Base-by-base conservation (phyloP, 306 rosid species). In the Pterocarpus macrocarpus region DNA sequence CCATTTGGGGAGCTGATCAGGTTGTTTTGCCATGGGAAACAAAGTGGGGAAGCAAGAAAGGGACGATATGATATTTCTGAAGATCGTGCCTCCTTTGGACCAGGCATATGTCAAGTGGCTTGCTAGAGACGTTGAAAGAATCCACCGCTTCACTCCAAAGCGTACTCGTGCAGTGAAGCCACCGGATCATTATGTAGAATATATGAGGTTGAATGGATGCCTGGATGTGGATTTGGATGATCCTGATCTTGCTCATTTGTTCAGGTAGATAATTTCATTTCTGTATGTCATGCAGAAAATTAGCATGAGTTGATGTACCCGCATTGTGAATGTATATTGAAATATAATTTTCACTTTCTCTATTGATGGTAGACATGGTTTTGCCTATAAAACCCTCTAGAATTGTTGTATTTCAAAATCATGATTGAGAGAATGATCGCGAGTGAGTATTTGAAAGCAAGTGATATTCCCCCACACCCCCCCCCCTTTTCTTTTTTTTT, bases 121-220 rank as follows among this genome's bases (percentile, higher is more conserved):
- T 49, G 78, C 91, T 44, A 90, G 85, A 34, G 94, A 92, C 56
- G 70, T 92, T 35, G 89, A 71, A 69, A 85, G 92, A 86, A 85
- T 86, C 76, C 91, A 90, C 5, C 84, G 90, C 78, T 90, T 85
- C 56, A 83, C 87, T 58, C 97, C 87, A 13, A 88, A 39, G 33
- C 77, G 88, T 8, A 69, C 83, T 45, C 80, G 86, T 74, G 86
- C 92, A 0, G 79, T 92, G 81, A 81, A 77, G 87, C 97, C 95
- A 0, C 95, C 91, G 1, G 91, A 91, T 72, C 92, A 89, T 75
- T 91, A 92, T 56, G 74, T 88, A 36, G 95, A 91, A 79, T 89
- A 80, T 80, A 92, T 92, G 97, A 87, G 80, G 77, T 71, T 92
- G 76, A 87, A 84, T 80, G 97, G 95, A 41, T 89, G 87, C 92